Evolutionary conservation across 257 asterid species (phyloP), one percentile per base, ranked within the genome.

Genomic region (Nicotiana knightiana): DNA sequence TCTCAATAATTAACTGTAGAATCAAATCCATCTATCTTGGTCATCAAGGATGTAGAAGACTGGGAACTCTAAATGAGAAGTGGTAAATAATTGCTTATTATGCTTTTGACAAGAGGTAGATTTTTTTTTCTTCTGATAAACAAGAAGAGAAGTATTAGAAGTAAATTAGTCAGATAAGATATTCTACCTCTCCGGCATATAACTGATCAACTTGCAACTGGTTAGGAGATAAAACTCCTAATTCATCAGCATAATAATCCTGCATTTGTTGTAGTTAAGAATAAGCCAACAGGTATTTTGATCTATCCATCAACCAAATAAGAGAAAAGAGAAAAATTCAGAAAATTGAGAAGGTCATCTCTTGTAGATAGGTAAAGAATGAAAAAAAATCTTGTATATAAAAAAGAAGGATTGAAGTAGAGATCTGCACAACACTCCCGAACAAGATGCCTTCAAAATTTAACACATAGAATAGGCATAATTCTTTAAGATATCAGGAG

Each of bases 211-310:
- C 97, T 89, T 94, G 98, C 92, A 93, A 32, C 92, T 96, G 98
- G 86, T 57, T 91, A 70, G 99, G 99, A 85, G 99, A 96, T 87
- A 96, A 88, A 82, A 96, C 97, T 81, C 99, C 99, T 83, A 96
- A 85, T 89, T 96, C 99, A 92, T 96, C 99, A 83, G 94, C 98
- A 86, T 82, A 91, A 85, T 94, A 94, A 84, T 96, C 99, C 99
- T 96, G 91, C 88, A 91, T 62, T 81, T 88, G 61, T 39, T 75
- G 67, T 30, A 67, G 28, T 46, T 46, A 26, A 83, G 62, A 59
- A 79, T 90, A 84, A 88, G 84, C 84, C 66, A 83, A 62, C 64
- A 35, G 48, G 81, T 28, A 62, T 21, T 28, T 51, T 24, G 59
- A 75, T 62, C 16, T 79, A 55, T 71, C 81, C 66, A 61, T 71